Percentiles rank a stretch among this genome's conserved stretches.
Evolutionary conservation across 192 early-diverging fungal species (phyloP).

Genomic region (Blastocladiella britannica): DNA sequence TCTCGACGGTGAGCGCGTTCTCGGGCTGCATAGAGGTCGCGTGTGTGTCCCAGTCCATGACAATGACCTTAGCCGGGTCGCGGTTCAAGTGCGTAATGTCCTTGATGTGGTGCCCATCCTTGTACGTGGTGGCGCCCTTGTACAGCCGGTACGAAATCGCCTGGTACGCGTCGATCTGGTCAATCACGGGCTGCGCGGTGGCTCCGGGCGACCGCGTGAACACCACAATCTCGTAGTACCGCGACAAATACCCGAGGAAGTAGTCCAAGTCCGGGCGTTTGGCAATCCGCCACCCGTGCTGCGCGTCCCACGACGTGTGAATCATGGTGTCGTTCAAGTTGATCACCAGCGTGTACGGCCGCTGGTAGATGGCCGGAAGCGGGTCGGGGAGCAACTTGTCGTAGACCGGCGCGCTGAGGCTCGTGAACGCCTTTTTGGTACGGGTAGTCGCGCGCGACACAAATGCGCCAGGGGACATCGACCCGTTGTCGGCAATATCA

Average conservation of each 20-base stretch:
- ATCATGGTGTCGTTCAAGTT: constrained; percentile 87
- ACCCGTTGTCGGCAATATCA: not conserved
- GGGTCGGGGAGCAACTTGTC: constrained; percentile 86
- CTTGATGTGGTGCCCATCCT: constrained; percentile 64
- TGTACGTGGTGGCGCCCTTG: constrained; percentile 73
- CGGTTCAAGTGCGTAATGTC: constrained; percentile 85
- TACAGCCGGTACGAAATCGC: constrained; percentile 70
- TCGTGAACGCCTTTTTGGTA: constrained; percentile 7
- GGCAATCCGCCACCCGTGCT: constrained; percentile 89
- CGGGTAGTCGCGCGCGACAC: not conserved
- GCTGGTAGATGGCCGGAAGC: constrained; percentile 53
- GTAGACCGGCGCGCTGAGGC: constrained; percentile 43
- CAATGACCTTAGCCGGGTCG: constrained; percentile 76
- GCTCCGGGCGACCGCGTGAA: constrained; percentile 41
- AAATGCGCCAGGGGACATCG: not conserved
- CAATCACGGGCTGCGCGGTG: constrained; percentile 65
- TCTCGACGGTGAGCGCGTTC: constrained; percentile 63
- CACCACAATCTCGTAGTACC: constrained; percentile 88
- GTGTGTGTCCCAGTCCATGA: constrained; percentile 75
- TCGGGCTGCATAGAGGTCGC: constrained; percentile 77
- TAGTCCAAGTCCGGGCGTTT: constrained; percentile 91
- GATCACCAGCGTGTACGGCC: constrained; percentile 80
- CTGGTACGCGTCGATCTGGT: constrained; percentile 76
- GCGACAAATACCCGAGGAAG: constrained; percentile 72
- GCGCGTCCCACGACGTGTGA: constrained; percentile 75